Base-by-base conservation (phyloP, 75 land plant species). In the Ceratopteris richardii region DNA sequence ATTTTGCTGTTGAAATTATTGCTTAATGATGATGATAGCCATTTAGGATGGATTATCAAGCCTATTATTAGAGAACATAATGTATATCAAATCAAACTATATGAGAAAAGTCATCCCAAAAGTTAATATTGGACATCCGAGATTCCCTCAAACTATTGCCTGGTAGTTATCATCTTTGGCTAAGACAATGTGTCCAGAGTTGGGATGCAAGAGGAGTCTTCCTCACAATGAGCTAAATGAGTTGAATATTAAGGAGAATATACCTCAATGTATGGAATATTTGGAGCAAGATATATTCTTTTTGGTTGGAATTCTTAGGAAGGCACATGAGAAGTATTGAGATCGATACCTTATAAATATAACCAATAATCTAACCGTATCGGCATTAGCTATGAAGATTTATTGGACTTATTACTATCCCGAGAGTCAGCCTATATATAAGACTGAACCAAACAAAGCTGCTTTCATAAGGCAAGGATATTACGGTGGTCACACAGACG, bases 241-340 rank as follows among this genome's bases (percentile, higher is more conserved):
- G 37, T 33, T 33, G 3, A 33, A 33, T 33, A 33, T 33, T 9
- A 4, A 33, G 9, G 37, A 33, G 37, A 33, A 9, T 4, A 33
- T 3, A 33, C 3, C n/a, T 4, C 7, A 33, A 33, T 33, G 47
- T n/a, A 17, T 62, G 17, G 16, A 31, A 0, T 62, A 62, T 51
- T 27, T 62, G 31, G 33, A 1, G 33, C 65, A 62, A 3, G 54
- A 62, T 50, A 62, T 62, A 11, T 24, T 0, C 13, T 18, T 62
- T 17, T 29, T 48, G 29, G 64, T 50, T 31, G 64, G 64, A 29
- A 53, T 62, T 9, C 44, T 62, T 50, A 16, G 21, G 0, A 62
- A 62, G 14, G 52, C 64, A 19, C 52, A 62, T 29, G 64, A 62
- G 5, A 62, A 44, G 29, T 46, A 62, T 50, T 62, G 33, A 54